These are phyloP conservation scores for Cryptococcus depauperatus DNA, from an alignment of 1,284 basidiomycete genomes.

Conservation along the genomic window DNA sequence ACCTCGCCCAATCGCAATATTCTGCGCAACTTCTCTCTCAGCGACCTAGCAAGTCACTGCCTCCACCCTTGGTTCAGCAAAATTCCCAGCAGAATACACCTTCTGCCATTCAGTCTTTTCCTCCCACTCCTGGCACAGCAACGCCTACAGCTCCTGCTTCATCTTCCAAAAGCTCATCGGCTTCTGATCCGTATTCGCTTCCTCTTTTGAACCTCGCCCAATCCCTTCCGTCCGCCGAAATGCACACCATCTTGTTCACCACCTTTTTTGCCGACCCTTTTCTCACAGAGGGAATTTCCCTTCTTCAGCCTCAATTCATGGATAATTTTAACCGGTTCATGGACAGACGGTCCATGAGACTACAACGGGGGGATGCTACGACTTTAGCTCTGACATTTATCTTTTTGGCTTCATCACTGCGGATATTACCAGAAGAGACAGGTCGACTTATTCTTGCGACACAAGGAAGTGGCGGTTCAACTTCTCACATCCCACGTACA, in stretches of 20 bases:
- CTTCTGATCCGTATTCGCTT: constrained; percentile 28
- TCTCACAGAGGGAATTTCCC: constrained; percentile 37
- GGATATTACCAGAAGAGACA: constrained; percentile 38
- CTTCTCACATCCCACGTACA: constrained; percentile 11
- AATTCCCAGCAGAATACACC: constrained; percentile 1
- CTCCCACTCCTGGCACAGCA: constrained; percentile 10
- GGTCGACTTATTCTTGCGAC: constrained; percentile 32
- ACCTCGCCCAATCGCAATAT: not conserved
- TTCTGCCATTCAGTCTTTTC: constrained; percentile 2
- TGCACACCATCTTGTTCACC: constrained; percentile 34
- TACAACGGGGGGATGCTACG: constrained; percentile 36
- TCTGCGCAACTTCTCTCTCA: not conserved
- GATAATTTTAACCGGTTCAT: constrained; percentile 30
- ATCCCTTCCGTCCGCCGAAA: constrained; percentile 32
- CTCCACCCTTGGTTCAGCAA: constrained; percentile 1
- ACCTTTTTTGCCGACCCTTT: constrained; percentile 40
- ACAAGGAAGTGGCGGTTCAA: constrained; percentile 1
- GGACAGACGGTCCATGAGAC: constrained; percentile 20
- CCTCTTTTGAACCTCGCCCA: constrained; percentile 26
- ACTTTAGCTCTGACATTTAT: constrained; percentile 37
- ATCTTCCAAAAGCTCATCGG: not conserved
- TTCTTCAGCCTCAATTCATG: constrained; percentile 34
- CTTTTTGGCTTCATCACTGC: constrained; percentile 29
- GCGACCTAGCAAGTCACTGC: not conserved
- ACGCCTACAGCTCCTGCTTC: not conserved